Percentiles rank a stretch among this genome's conserved stretches.
phyloP scores from a whole-genome alignment of 805 yeast species.

The Monosporozyma yasuniensis region DNA sequence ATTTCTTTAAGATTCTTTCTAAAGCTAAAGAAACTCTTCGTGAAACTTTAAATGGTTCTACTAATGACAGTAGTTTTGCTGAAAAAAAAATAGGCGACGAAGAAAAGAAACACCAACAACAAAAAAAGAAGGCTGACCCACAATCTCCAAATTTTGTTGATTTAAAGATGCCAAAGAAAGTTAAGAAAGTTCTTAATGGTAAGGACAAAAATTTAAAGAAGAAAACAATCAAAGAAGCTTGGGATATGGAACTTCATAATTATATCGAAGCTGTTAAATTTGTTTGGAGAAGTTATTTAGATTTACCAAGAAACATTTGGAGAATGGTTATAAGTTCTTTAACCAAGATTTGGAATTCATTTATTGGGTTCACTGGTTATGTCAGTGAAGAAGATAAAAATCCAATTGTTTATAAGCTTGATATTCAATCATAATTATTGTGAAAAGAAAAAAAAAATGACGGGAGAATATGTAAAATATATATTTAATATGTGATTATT shows the following conservation, averaged over 20 bases:
- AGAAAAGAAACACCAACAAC: neutral
- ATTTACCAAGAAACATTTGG: slow-evolving; percentile 58
- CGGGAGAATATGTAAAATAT: neutral
- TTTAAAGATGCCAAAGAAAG: slow-evolving; percentile 20
- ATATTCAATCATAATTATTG: slow-evolving; percentile 10
- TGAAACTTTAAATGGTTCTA: slow-evolving; percentile 9
- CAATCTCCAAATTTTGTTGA: slow-evolving; percentile 16
- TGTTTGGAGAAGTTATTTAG: slow-evolving; percentile 54
- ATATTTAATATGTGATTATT: neutral
- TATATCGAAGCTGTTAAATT: slow-evolving; percentile 55
- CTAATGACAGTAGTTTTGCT: neutral
- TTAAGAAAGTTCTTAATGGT: slow-evolving; percentile 1
- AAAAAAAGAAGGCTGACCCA: neutral
- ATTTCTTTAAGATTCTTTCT: slow-evolving; percentile 25
- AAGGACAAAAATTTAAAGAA: slow-evolving; percentile 3
- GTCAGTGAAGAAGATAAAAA: slow-evolving; percentile 19
- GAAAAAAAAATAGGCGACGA: neutral
- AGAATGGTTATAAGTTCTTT: slow-evolving; percentile 40
- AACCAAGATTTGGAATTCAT: slow-evolving; percentile 59
- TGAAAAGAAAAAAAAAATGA: no score
- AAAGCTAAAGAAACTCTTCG: slow-evolving; percentile 21
- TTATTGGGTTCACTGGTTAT: slow-evolving; percentile 49
- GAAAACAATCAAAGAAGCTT: slow-evolving; percentile 33
- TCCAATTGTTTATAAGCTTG: slow-evolving; percentile 15
- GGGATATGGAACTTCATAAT: slow-evolving; percentile 42